Conservation (phyloP, 192 early-diverging fungal species). For the Chytriomyces hyalinus region DNA sequence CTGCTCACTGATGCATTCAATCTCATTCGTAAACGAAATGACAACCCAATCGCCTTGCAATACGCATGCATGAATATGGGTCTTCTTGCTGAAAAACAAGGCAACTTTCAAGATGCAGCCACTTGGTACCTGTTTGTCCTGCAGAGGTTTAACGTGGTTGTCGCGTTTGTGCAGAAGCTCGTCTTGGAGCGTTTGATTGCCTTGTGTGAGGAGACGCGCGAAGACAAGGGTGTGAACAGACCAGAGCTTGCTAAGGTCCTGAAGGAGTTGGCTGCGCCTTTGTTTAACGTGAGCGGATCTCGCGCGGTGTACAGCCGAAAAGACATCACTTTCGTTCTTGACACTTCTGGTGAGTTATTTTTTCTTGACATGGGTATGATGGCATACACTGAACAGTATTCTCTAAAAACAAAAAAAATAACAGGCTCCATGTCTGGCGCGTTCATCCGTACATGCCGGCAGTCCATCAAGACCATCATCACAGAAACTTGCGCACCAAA, state of each 20-base stretch:
- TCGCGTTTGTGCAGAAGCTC: constrained; percentile 30
- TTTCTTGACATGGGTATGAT: not conserved
- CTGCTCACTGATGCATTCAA: constrained; percentile 38
- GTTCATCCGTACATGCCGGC: constrained; percentile 28
- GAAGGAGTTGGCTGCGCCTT: constrained; percentile 3
- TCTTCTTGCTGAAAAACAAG: constrained; percentile 30
- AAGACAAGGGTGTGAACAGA: constrained; percentile 18
- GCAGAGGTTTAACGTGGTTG: constrained; percentile 38
- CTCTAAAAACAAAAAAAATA: not conserved
- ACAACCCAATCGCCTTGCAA: constrained; percentile 41
- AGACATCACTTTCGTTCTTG: constrained; percentile 27
- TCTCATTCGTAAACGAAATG: constrained; percentile 15
- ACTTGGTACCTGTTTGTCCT: constrained; percentile 49
- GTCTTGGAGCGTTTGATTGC: constrained; percentile 30
- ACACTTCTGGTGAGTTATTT: constrained; percentile 13
- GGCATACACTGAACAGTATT: not conserved
- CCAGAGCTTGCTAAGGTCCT: constrained; percentile 39
- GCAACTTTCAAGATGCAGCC: constrained; percentile 31
- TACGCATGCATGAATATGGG: constrained; percentile 50
- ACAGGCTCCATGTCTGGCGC: constrained; percentile 29
- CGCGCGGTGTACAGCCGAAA: not conserved
- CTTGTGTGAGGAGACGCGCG: constrained; percentile 36
- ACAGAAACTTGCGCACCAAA: not conserved
- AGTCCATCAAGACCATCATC: constrained; percentile 29
- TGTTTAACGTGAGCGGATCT: constrained; percentile 6